Percentiles rank a stretch among this genome's conserved stretches.
Evolutionary conservation across 495 filamentous ascomycete genomes (phyloP).

Genomic region (Penicillium pulvis): DNA sequence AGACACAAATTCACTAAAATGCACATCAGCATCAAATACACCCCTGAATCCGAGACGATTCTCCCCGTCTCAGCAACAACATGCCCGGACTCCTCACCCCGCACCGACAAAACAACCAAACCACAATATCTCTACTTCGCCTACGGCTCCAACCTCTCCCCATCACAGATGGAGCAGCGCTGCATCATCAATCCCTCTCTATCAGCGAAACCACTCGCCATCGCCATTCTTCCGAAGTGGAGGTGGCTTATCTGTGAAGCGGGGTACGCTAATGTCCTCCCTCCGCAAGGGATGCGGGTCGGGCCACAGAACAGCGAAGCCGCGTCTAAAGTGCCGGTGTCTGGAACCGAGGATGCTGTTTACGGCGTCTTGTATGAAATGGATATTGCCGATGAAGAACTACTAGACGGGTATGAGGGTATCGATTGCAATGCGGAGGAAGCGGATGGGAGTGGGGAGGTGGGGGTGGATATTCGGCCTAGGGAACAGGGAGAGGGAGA

Average conservation of each 20-base stretch:
- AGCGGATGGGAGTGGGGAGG: slow-evolving; percentile 13
- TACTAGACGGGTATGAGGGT: slow-evolving; percentile 47
- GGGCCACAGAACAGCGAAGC: slow-evolving; percentile 22
- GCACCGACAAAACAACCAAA: slow-evolving; percentile 7
- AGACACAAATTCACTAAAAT: background rate
- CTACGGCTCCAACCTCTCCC: slow-evolving; percentile 73
- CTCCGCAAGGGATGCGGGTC: slow-evolving; percentile 31
- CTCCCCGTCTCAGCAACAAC: slow-evolving; percentile 6
- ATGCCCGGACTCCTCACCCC: slow-evolving; percentile 10
- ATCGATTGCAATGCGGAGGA: slow-evolving; percentile 30
- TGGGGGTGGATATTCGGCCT: slow-evolving; percentile 46
- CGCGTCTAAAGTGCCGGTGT: slow-evolving; percentile 23
- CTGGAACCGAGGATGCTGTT: slow-evolving; percentile 34
- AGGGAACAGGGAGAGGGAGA: slow-evolving; percentile 36
- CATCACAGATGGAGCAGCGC: slow-evolving; percentile 63
- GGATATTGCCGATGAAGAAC: slow-evolving; percentile 35
- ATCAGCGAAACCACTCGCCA: slow-evolving; percentile 50
- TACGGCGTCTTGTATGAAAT: slow-evolving; percentile 67
- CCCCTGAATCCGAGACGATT: slow-evolving; percentile 9
- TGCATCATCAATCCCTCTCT: slow-evolving; percentile 55
- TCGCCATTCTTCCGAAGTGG: slow-evolving; percentile 53
- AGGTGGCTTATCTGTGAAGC: slow-evolving; percentile 67
- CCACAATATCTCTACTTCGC: slow-evolving; percentile 62
- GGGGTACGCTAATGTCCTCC: slow-evolving; percentile 72
- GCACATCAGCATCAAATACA: slow-evolving; percentile 11